Conservation (phyloP, 768 basidiomycete species). For the Rossbeevera mucosa region DNA sequence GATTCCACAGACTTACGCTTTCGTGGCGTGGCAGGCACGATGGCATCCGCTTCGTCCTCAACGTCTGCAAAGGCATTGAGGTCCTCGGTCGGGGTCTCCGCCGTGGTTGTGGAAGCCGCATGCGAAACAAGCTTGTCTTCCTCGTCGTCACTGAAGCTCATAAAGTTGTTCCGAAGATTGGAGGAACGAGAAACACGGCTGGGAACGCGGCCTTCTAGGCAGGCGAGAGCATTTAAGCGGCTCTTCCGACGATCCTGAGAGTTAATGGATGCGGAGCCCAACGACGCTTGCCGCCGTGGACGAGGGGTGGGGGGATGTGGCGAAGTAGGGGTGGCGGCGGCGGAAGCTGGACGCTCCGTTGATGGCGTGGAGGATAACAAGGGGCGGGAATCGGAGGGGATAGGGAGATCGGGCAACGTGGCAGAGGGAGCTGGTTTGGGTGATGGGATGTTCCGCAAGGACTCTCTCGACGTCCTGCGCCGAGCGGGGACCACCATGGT, state of each 20-base stretch:
- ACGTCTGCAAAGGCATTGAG: slow-evolving; percentile 24
- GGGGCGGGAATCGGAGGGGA: background rate
- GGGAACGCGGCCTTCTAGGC: slow-evolving; percentile 50
- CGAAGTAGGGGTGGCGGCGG: slow-evolving; percentile 15
- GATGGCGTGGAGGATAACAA: background rate
- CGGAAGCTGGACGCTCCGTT: slow-evolving; percentile 12
- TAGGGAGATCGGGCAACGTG: slow-evolving; percentile 45
- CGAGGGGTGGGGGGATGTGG: slow-evolving; percentile 10
- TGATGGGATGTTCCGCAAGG: slow-evolving; percentile 50
- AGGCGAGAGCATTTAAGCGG: slow-evolving; percentile 57
- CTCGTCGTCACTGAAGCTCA: slow-evolving; percentile 66
- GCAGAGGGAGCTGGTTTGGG: slow-evolving; percentile 56
- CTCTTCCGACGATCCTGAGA: slow-evolving; percentile 45
- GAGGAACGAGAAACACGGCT: slow-evolving; percentile 17
- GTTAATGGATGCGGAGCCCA: slow-evolving; percentile 37
- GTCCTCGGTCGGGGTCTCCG: slow-evolving; percentile 20
- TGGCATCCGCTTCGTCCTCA: slow-evolving; percentile 30
- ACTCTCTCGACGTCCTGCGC: slow-evolving; percentile 37
- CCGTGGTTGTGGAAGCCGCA: slow-evolving; percentile 4
- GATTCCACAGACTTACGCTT: slow-evolving; percentile 7
- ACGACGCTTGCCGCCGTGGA: slow-evolving; percentile 13
- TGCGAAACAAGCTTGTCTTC: slow-evolving; percentile 33
- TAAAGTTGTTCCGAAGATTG: slow-evolving; percentile 45
- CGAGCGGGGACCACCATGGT: slow-evolving; percentile 7
- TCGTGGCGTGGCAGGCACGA: slow-evolving; percentile 16